Base-by-base conservation (phyloP, 2,329 filamentous ascomycete genomes). In the Calonectria henricotiae region DNA sequence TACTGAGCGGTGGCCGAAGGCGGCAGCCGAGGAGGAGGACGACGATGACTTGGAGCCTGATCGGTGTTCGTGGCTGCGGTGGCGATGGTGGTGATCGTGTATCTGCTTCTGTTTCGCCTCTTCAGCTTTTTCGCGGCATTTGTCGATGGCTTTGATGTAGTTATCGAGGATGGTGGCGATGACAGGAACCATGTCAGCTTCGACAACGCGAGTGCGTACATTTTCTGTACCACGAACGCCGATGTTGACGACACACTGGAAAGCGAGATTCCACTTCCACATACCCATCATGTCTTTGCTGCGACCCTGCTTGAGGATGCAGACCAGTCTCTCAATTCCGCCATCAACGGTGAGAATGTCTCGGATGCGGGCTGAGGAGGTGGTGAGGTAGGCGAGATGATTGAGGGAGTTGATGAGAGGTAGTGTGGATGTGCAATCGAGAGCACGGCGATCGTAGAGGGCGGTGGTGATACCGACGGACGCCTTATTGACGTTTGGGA, bases 181-280 rank as follows among this genome's bases (percentile, higher is more conserved):
- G 78, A 99, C 96, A 2, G 96, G 96, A 4, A 99, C 96, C 94
- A 99, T 98, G 83, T 99, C 96, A 73, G 96, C 96, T 85, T 99
- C 96, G 63, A 99, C 96, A 3, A 99, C 96, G 75, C 96, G 90
- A 68, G 96, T 98, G 76, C 96, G 91, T 70, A 99, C 96, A 75
- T 90, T 92, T 85, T 99, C 96, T 13, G 96, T 98, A 70, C 96
- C 96, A 76, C 96, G 91, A 70, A 99, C 96, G 68, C 96, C 96
- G 80, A 99, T 98, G 83, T 99, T 99, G 81, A 99, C 96, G 74
- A 98, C 95, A 82, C 96, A 99, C 84, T 98, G 96, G 83, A 99
- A 99, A 64, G 96, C 96, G 73, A 99, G 89, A 80, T 98, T 99
- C 96, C 96, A 99, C 85, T 98, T 98, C 96, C 96, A 99, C 94